Percentiles rank a stretch among this genome's conserved stretches.
Conservation (phyloP, 176 grass and related monocot genomes). For the Avena insularis region DNA sequence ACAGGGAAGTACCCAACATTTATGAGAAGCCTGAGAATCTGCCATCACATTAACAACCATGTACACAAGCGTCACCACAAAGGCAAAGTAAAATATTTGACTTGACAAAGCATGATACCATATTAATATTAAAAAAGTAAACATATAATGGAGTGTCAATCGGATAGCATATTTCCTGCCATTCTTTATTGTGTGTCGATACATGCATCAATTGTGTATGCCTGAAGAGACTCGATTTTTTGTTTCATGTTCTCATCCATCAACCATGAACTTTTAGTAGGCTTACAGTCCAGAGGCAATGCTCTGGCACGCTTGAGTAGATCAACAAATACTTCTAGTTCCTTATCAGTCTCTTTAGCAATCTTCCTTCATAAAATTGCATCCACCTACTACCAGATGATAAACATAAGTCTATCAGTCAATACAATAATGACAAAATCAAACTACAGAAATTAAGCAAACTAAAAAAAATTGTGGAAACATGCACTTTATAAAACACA, state of each 20-base stretch:
- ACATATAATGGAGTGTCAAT: constrained; percentile 28
- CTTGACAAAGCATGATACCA: constrained; percentile 14
- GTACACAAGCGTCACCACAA: constrained; percentile 29
- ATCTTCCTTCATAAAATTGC: constrained; percentile 74
- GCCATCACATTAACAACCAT: constrained; percentile 45
- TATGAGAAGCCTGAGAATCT: constrained; percentile 88
- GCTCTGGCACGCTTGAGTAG: constrained; percentile 74
- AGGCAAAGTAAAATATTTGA: constrained; percentile 7
- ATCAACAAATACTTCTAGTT: constrained; percentile 83
- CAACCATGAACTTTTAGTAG: constrained; percentile 81
- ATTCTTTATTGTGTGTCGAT: constrained; percentile 70
- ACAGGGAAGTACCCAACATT: constrained; percentile 93
- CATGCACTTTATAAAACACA: neutral
- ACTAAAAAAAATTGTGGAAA: neutral
- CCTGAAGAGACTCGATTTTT: constrained; percentile 74
- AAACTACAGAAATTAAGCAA: constrained; percentile 20
- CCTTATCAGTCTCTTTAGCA: constrained; percentile 83
- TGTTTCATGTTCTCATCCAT: constrained; percentile 71
- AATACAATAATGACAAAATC: constrained; percentile 16
- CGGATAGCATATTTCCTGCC: constrained; percentile 74
- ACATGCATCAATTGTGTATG: constrained; percentile 75
- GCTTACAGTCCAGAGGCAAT: constrained; percentile 68
- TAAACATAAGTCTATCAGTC: constrained; percentile 40
- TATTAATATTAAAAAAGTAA: neutral
- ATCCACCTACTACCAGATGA: constrained; percentile 86